Evolutionary conservation across 768 basidiomycete genomes (phyloP), one percentile per base, ranked within the genome.

Genomic region (Leccinum longicurvipes): DNA sequence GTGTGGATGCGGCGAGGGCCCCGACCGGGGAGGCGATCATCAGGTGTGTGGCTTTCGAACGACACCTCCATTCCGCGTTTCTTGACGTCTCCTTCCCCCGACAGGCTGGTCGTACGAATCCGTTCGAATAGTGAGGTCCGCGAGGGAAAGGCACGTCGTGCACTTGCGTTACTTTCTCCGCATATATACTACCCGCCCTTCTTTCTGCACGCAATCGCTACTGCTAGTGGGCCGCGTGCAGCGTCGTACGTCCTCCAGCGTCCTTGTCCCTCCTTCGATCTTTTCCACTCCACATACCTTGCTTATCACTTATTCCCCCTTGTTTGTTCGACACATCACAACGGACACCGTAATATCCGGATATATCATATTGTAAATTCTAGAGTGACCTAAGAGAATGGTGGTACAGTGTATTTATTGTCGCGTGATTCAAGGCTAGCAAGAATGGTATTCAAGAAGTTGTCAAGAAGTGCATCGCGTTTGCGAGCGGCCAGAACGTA

Each of bases 1-100:
- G 58, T 91, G 89, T 68, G 89, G 89, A 12, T 89, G 88, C 60
- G 76, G 83, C 17, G 89, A 90, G 66, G 85, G 86, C n/a, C 74
- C 81, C 3, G 85, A 88, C 68, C 77, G 87, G 15, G 86, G 84
- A 44, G 87, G 86, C 6, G 84, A 90, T 51, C 69, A 79, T 59
- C 89, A 91, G 80, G 89, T 86, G 65, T 41, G 77, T 67, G 25
- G 53, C 24, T n/a, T 27, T 31, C 19, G 19, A 34, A 32, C n/a
- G 4, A 15, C 19, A 11, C 19, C 39, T 41, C 10, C 5, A 21
- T 19, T 41, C 11, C 11, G 11, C 19, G 9, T 50, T 21, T 12
- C n/a, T 52, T 63, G 21, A 50, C 4, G 44, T 27, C 19, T 36
- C 11, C 5, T 19, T 17, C 17, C 23, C n/a, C 3, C 14, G 54